Evolutionary conservation across 306 rosid genomes (phyloP), one percentile per base, ranked within the genome.

Genomic region (Macrotyloma uniflorum): DNA sequence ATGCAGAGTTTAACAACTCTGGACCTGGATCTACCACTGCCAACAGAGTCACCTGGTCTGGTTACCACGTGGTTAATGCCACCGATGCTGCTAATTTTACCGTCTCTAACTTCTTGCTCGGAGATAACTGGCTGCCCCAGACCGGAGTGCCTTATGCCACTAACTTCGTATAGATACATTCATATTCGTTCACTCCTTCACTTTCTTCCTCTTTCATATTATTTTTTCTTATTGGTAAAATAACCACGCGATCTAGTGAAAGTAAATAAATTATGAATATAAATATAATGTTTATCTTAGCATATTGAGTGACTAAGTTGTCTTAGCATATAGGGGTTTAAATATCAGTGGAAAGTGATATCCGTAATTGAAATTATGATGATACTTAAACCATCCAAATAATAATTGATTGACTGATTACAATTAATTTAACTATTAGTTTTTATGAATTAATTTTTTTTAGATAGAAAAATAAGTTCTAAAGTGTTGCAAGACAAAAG

Each of bases 1-100:
- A 93, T 50, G 97, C 91, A 0, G 98, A 93, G 83, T 91, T 54
- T 64, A 83, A 86, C 11, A 93, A 91, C 26, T 77, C 62, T 0
- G 98, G 98, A 6, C 83, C 91, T 0, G 95, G 91, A 6, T 93
- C 97, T 1, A 23, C 46, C 76, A 89, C 91, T 1, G 15, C 61
- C n/a, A 75, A 50, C 23, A 82, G 97, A 50, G 93, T 91, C 12
- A 70, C 73, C 0, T 93, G 98, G 98, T 8, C 38, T 0, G 97
- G 97, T 9, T 91, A 80, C 73, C 93, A 84, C 16, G 82, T 93
- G 50, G 83, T 91, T 35, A 83, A 83, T 55, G 67, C 83, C 6
- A 81, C 87, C 0, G 91, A 87, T 15, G 97, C 87, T 0, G 86
- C 88, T 26, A 87, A 85, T 62, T 93, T 91, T 64, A 89, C 97